A percentile compares a stretch with the other conserved stretches of the same genome.
phyloP scores from a whole-genome alignment of 164 flowering plant species.

The Kalanchoe fedtschenkoi region DNA sequence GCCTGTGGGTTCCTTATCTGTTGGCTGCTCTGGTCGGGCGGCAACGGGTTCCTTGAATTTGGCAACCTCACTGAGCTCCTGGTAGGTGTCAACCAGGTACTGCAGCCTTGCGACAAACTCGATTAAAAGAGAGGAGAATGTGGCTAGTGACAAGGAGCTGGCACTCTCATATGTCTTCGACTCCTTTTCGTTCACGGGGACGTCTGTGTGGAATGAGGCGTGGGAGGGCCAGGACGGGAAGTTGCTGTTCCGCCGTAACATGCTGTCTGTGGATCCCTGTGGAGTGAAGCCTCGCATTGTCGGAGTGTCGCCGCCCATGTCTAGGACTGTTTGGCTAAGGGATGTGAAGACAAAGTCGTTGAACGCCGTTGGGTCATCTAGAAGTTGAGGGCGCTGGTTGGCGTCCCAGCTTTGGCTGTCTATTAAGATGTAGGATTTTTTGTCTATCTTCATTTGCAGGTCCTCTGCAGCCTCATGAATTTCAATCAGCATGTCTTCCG shows the following conservation, averaged over 20 bases:
- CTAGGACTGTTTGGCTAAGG: conserved; percentile 39
- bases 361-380: conserved; percentile 21
- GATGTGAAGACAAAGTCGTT: conserved; percentile 28
- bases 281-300: conserved; percentile 22
- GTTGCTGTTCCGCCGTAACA: conserved; percentile 17
- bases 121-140: conserved; percentile 73
- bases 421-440: conserved; percentile 64
- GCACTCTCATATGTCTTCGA: conserved; percentile 78
- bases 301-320: conserved; percentile 19
- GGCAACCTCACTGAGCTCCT: conserved; percentile 67
- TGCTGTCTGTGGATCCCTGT: conserved; percentile 25
- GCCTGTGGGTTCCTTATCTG: not conserved
- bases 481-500: conserved; percentile 36
- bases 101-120: conserved; percentile 98
- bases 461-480: conserved; percentile 83
- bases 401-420: conserved; percentile 61
- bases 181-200: conserved; percentile 27
- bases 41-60: conserved; percentile 56
- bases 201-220: conserved; percentile 22
- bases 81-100: conserved; percentile 57
- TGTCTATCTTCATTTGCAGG: conserved; percentile 71
- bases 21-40: conserved; percentile 8
- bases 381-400: conserved; percentile 21
- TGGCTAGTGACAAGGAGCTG: conserved; percentile 68
- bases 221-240: conserved; percentile 47